phyloP scores from a whole-genome alignment of 2,329 filamentous ascomycete genomes.

The Aspergillus fijiensis region DNA sequence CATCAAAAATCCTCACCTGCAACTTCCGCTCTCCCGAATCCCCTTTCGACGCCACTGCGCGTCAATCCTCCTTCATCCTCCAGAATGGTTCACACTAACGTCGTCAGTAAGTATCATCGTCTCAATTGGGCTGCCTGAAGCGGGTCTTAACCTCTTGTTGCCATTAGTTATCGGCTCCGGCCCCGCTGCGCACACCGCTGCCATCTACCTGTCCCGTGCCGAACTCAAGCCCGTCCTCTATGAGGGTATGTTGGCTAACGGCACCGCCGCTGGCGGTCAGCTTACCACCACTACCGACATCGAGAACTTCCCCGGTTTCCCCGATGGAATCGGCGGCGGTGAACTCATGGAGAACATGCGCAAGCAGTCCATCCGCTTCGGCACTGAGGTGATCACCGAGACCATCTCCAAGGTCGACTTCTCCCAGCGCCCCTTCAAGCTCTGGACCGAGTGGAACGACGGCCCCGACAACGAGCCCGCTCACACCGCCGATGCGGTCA shows the following conservation, averaged over 20 bases:
- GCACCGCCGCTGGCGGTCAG: slow-evolving; percentile 93
- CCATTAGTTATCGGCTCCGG: slow-evolving; percentile 80
- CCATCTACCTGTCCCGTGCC: slow-evolving; percentile 91
- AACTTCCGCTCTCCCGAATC: slow-evolving; percentile 34
- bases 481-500: slow-evolving; percentile 86
- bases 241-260: slow-evolving; percentile 96
- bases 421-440: slow-evolving; percentile 80
- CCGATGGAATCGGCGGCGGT: slow-evolving; percentile 78
- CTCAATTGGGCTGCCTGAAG: not conserved
- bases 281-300: slow-evolving; percentile 97
- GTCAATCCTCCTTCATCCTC: slow-evolving; percentile 37
- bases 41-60: slow-evolving; percentile 41
- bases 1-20: slow-evolving; percentile 57
- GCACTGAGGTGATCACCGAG: slow-evolving; percentile 89
- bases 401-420: slow-evolving; percentile 89
- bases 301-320: slow-evolving; percentile 97
- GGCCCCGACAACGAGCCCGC: slow-evolving; percentile 64
- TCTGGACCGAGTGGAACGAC: slow-evolving; percentile 86
- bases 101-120: slow-evolving; percentile 68
- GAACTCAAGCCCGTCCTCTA: slow-evolving; percentile 94
- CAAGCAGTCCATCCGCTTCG: slow-evolving; percentile 85
- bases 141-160: slow-evolving; percentile 6
- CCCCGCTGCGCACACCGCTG: slow-evolving; percentile 94
- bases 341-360: slow-evolving; percentile 97
- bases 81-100: slow-evolving; percentile 83